phyloP scores from a whole-genome alignment of 768 basidiomycete species.

The Crucibulum laeve region DNA sequence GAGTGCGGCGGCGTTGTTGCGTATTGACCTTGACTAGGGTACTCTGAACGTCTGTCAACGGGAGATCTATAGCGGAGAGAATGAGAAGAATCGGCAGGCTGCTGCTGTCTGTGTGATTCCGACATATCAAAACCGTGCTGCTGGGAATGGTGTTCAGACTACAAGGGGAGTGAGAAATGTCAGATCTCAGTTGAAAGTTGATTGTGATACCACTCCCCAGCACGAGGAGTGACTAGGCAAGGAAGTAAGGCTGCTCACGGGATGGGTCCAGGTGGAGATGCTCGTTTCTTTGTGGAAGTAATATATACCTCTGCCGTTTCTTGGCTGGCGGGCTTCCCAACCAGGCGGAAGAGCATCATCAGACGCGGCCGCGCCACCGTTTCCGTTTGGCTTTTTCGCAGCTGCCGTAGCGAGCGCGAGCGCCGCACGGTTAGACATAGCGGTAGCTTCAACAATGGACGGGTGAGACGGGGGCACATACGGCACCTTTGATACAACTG shows the following conservation, averaged over 20 bases:
- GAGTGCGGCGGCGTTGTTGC: slow-evolving; percentile 19
- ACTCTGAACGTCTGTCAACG: slow-evolving; percentile 18
- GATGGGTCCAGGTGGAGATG: slow-evolving; percentile 55
- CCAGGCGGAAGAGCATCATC: slow-evolving; percentile 51
- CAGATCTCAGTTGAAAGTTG: no score
- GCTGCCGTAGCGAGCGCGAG: slow-evolving; percentile 13
- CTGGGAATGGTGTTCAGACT: no score
- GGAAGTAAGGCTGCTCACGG: slow-evolving; percentile 27
- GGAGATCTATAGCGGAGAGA: slow-evolving; percentile 13
- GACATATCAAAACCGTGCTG: no score
- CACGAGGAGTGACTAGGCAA: slow-evolving; percentile 6
- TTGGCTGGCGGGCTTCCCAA: slow-evolving; percentile 57
- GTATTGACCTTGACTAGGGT: slow-evolving; percentile 12
- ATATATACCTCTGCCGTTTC: slow-evolving; percentile 42
- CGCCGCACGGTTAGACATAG: slow-evolving; percentile 40
- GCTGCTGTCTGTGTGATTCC: no score
- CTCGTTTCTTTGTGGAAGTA: slow-evolving; percentile 57
- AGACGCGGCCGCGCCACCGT: no score
- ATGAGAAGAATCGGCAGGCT: no score
- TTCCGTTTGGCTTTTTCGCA: no score
- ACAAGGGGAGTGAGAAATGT: slow-evolving; percentile 23
- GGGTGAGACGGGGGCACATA: slow-evolving; percentile 53
- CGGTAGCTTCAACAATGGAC: slow-evolving; percentile 56
- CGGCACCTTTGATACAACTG: slow-evolving; percentile 44
- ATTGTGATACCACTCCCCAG: no score